Conservation (phyloP, 306 rosid species). For the Quercus gilva region DNA sequence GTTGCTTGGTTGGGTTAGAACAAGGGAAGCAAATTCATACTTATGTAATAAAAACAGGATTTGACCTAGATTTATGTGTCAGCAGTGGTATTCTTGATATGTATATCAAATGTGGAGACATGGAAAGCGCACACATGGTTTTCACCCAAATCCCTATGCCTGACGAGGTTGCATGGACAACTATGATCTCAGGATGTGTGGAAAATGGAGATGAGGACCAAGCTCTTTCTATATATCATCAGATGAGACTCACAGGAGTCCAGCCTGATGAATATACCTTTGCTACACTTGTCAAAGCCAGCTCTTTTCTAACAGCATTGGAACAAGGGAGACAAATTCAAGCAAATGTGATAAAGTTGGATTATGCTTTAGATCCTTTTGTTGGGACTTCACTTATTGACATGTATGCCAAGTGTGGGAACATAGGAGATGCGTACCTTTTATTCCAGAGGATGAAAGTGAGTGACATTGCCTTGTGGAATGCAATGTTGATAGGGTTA, state of each 20-base stretch:
- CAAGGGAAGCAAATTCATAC: constrained; percentile 80
- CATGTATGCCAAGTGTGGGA: constrained; percentile 90
- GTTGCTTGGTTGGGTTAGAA: constrained; percentile 51
- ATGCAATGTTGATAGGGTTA: constrained; percentile 82
- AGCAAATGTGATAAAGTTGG: constrained; percentile 68
- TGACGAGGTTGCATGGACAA: constrained; percentile 85
- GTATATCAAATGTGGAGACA: constrained; percentile 83
- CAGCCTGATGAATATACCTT: constrained; percentile 79
- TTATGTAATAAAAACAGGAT: constrained; percentile 43
- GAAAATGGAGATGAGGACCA: constrained; percentile 75
- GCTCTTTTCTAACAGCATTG: constrained; percentile 66
- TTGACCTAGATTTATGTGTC: constrained; percentile 50
- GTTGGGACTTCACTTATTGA: constrained; percentile 83
- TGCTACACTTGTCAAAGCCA: constrained; percentile 72
- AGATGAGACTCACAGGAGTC: constrained; percentile 65
- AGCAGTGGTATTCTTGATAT: constrained; percentile 68
- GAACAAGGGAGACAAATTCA: constrained; percentile 86
- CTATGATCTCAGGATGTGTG: constrained; percentile 74
- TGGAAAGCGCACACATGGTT: constrained; percentile 46
- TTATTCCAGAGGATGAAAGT: constrained; percentile 50
- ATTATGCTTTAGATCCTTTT: constrained; percentile 56
- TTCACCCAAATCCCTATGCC: constrained; percentile 59
- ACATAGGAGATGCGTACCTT: constrained; percentile 57
- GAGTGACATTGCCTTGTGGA: constrained; percentile 58
- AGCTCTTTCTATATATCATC: constrained; percentile 60